Base-by-base conservation (phyloP, 2,329 filamentous ascomycete genomes). In the Apiospora rasikravindrae region DNA sequence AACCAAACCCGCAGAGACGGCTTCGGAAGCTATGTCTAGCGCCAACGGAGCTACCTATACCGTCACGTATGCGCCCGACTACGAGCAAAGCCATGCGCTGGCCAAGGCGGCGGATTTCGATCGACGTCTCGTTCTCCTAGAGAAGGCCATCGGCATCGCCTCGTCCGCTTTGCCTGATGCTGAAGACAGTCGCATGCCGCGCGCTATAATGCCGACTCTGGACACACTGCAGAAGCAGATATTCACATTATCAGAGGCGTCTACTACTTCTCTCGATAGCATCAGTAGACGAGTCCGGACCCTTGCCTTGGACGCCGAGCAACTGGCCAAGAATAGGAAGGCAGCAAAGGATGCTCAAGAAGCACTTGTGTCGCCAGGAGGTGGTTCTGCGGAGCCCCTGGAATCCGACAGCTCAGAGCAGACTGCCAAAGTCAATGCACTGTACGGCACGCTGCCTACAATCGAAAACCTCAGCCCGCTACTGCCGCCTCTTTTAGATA, bases 71-170 rank as follows among this genome's bases (percentile, higher is more conserved):
- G 87, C 89, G 44, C 91, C 85, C 64, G 87, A 82, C 69, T 93
- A 91, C 75, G 89, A 92, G 76, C 88, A 92, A 78, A 91, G 86
- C 53, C 92, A 94, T 78, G 90, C 92, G 37, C 86, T 98, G 47
- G 90, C 91, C 45, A 93, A 95, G 81, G 92, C 94, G 8, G 94
- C 95, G 33, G 93, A 96, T 74, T 98, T 99, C 78, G 96, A 98
- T 80, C 88, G 90, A 42, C 90, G 96, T 6, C 89, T 99, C 26
- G 85, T 92, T 2, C 85, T 93, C 42, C 86, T 99, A 67, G 96
- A 99, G 84, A 91, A 91, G 76, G 89, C 91, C 1, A 88, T 99
- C 40, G 96, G 96, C 13, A 88, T 98, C 68, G 92, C 91, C 53
- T 91, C 91, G 29, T 90, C 91, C 0, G 88, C 90, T 14, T 86